These are phyloP conservation scores for Pseudogymnoascus sp. DNA, from an alignment of 2,329 filamentous ascomycete species.

Conservation along the genomic window DNA sequence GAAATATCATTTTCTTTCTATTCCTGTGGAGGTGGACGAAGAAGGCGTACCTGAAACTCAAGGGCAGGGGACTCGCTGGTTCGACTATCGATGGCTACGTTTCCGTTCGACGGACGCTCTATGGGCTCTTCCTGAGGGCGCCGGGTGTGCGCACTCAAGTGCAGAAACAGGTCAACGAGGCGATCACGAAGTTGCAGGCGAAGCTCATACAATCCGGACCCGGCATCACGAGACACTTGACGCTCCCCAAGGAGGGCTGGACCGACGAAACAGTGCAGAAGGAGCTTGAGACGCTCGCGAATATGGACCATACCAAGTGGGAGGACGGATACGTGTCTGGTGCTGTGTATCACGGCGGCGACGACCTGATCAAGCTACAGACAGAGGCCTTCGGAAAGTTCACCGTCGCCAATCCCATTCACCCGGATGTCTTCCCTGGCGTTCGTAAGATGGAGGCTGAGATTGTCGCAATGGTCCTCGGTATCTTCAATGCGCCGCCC, in stretches of 20 bases:
- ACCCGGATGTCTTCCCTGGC: constrained; percentile 95
- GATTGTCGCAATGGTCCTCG: constrained; percentile 88
- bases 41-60: constrained; percentile 72
- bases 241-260: constrained; percentile 78
- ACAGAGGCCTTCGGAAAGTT: constrained; percentile 91
- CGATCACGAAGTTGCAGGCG: constrained; percentile 68
- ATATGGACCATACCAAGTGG: constrained; percentile 92
- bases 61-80: constrained; percentile 79
- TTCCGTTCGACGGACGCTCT: constrained; percentile 62
- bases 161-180: constrained; percentile 71
- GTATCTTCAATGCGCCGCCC: constrained; percentile 81
- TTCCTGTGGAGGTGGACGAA: constrained; percentile 80
- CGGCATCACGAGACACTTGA: constrained; percentile 62
- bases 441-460: constrained; percentile 99
- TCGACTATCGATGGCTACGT: constrained; percentile 67
- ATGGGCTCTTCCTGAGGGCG: constrained; percentile 75
- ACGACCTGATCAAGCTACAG: constrained; percentile 72
- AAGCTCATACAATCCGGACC: constrained; percentile 73
- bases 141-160: constrained; percentile 84
- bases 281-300: constrained; percentile 70
- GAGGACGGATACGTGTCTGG: constrained; percentile 92
- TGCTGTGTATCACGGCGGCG: constrained; percentile 91
- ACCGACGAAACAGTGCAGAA: constrained; percentile 65
- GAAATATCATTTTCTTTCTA: constrained; percentile 80
- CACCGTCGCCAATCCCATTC: constrained; percentile 90